A percentile compares a stretch with the other conserved stretches of the same genome.
Evolutionary conservation across 805 yeast species (phyloP).

Genomic region (Pichia insulana): DNA sequence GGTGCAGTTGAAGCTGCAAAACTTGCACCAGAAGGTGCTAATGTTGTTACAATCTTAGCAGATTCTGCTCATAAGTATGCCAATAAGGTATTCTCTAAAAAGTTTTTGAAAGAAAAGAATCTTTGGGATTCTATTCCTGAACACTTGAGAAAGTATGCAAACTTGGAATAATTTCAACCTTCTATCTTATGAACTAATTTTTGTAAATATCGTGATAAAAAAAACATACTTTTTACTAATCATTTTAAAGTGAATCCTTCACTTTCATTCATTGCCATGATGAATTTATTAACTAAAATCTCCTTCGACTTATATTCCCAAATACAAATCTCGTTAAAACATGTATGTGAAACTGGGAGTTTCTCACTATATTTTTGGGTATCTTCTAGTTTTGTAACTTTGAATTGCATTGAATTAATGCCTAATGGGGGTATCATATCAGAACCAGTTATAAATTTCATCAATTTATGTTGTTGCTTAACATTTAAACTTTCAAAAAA

Average conservation of each 20-base stretch:
- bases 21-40: conserved; percentile 64
- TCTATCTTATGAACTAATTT: too few species aligned
- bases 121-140: conserved; percentile 62
- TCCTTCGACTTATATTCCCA: conserved; percentile 52
- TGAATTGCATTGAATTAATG: conserved; percentile 61
- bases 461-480: conserved; percentile 48
- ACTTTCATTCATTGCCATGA: conserved; percentile 65
- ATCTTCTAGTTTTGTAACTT: conserved; percentile 41
- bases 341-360: conserved; percentile 85
- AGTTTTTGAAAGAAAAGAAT: conserved; percentile 67
- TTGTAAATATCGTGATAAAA: too few species aligned
- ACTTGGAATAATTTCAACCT: conserved; percentile 26
- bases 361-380: conserved; percentile 31
- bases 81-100: conserved; percentile 66
- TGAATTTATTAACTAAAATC: conserved; percentile 49
- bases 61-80: conserved; percentile 89
- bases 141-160: conserved; percentile 60
- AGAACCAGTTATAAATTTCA: conserved; percentile 81
- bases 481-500: conserved; percentile 41
- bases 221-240: too few species aligned
- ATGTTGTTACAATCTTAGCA: conserved; percentile 81
- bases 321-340: conserved; percentile 83
- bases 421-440: conserved; percentile 94
- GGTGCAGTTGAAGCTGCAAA: conserved; percentile 79
- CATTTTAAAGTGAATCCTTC: conserved; percentile 65